phyloP scores from a whole-genome alignment of 169 alveolate species.

The Blepharisma undulans region DNA sequence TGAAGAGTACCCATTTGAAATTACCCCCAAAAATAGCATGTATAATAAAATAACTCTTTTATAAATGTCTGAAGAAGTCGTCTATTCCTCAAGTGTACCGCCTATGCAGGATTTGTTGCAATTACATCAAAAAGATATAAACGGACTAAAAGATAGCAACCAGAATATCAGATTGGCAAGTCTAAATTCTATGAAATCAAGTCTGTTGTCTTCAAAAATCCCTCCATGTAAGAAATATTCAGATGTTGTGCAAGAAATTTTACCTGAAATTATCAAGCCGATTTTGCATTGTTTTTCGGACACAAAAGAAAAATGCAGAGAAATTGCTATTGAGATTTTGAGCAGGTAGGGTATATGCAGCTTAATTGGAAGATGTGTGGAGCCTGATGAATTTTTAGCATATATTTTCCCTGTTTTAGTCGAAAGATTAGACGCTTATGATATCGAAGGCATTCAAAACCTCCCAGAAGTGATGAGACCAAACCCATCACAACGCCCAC shows the following conservation, averaged over 20 bases:
- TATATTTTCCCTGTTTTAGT: constrained; percentile 80
- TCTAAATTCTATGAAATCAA: background rate
- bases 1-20: background rate
- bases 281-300: constrained; percentile 73
- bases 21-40: background rate
- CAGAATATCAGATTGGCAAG: background rate
- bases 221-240: constrained; percentile 26
- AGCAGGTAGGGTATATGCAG: constrained; percentile 56
- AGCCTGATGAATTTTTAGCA: constrained; percentile 74
- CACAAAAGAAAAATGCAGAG: constrained; percentile 80
- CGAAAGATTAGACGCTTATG: constrained; percentile 78
- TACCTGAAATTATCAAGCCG: constrained; percentile 68
- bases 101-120: constrained; percentile 6
- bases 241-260: constrained; percentile 72
- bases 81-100: background rate
- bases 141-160: constrained; percentile 25
- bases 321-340: constrained; percentile 69
- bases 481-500: constrained; percentile 81
- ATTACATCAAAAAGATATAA: background rate
- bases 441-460: constrained; percentile 83
- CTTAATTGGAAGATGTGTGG: constrained; percentile 69
- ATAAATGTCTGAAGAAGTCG: constrained; percentile 14
- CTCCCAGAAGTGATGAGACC: constrained; percentile 87
- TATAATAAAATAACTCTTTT: background rate
- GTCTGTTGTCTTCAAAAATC: background rate